These are phyloP conservation scores for Boletus rufocinnamomeus DNA, from an alignment of 768 basidiomycete genomes.

Conservation along the genomic window DNA sequence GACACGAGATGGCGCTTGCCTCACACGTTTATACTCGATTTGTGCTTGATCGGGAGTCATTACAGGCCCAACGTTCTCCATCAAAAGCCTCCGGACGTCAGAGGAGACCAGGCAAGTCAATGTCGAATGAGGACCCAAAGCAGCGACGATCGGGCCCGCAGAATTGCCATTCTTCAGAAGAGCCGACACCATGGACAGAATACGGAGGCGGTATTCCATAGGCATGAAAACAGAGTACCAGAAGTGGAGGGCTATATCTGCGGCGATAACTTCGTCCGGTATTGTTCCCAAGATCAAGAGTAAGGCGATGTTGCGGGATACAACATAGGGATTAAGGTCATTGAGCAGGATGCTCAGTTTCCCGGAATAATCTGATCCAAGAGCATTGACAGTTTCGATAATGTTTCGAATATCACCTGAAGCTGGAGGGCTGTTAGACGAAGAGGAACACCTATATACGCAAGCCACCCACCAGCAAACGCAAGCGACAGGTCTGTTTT, in stretches of 20 bases:
- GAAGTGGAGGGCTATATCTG: conserved; percentile 48
- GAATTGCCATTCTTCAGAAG: conserved; percentile 12
- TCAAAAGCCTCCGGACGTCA: conserved; percentile 13
- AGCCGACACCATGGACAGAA: conserved; percentile 23
- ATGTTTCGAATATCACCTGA: conserved; percentile 53
- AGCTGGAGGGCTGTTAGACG: conserved; percentile 30
- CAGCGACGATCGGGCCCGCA: conserved; percentile 5
- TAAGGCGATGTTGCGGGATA: conserved; percentile 43
- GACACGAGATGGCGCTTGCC: conserved; percentile 37
- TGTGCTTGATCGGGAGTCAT: conserved; percentile 31
- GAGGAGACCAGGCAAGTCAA: conserved; percentile 18
- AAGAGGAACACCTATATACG: background rate
- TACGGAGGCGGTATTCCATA: conserved; percentile 29
- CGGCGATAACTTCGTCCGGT: conserved; percentile 36
- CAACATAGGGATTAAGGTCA: conserved; percentile 35
- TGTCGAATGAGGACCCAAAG: conserved; percentile 17
- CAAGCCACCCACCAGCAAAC: conserved; percentile 24
- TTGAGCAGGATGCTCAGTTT: conserved; percentile 43
- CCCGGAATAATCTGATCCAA: conserved; percentile 45
- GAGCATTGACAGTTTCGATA: conserved; percentile 43
- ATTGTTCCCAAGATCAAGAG: conserved; percentile 44
- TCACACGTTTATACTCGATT: conserved; percentile 35
- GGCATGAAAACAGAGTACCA: conserved; percentile 51
- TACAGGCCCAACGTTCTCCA: conserved; percentile 14
- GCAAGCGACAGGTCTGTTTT: conserved; percentile 26